A percentile compares a stretch with the other conserved stretches of the same genome.
phyloP scores from a whole-genome alignment of 805 yeast species.

The Saccharomyces paradoxus region DNA sequence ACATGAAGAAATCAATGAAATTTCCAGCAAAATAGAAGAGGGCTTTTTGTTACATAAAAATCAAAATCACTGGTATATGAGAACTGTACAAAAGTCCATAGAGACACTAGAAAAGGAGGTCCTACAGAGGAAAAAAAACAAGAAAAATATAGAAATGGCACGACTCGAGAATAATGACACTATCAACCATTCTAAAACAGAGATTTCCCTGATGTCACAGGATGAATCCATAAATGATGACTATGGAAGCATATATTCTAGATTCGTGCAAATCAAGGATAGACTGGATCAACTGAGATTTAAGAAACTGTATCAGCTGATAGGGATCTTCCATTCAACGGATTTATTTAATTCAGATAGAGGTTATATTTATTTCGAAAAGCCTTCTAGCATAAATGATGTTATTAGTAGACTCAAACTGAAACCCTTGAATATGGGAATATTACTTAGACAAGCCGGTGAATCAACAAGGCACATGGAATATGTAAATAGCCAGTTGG shows the following conservation, averaged over 20 bases:
- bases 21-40: conserved; percentile 13
- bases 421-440: conserved; percentile 5
- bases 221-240: conserved; percentile 13
- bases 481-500: conserved; percentile 18
- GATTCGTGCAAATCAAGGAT: conserved; percentile 14
- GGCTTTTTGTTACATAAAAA: not conserved
- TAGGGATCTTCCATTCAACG: conserved; percentile 11
- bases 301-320: conserved; percentile 15
- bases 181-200: not conserved
- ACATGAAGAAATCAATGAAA: conserved; percentile 10
- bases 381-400: not conserved
- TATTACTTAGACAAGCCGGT: not conserved
- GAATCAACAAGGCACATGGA: conserved; percentile 1
- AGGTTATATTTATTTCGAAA: not conserved
- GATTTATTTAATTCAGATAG: conserved; percentile 8
- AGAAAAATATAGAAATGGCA: conserved; percentile 2
- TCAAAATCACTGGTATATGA: conserved; percentile 2
- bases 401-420: conserved; percentile 5
- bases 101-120: conserved; percentile 6
- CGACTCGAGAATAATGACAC: not conserved
- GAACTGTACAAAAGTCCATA: conserved; percentile 3
- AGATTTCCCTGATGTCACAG: not conserved
- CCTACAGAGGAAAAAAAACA: conserved; percentile 2
- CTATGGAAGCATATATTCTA: conserved; percentile 22
- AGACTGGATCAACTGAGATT: conserved; percentile 9